Base-by-base conservation (phyloP, 2,329 filamentous ascomycete genomes). In the Pseudophaeomoniella oleicola region DNA sequence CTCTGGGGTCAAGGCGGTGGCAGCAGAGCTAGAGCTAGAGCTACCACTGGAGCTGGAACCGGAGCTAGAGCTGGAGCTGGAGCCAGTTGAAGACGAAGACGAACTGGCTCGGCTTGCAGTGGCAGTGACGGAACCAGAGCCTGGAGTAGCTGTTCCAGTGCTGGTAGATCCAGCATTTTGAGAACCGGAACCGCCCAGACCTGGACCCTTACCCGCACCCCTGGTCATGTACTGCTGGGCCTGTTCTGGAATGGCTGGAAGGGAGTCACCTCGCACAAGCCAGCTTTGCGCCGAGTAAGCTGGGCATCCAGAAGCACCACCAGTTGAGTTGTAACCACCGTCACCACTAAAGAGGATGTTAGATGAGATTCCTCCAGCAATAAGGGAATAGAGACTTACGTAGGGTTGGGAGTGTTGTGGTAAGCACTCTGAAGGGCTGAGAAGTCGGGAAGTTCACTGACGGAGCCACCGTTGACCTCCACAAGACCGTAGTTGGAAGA, bases 401-500 rank as follows among this genome's bases (percentile, higher is more conserved):
- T 42, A 32, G 73, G 72, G 50, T 63, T 59, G 35, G 59, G 50
- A 45, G 68, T 71, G 42, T 62, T 60, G 1, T 54, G 43, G 47
- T 71, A 65, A 19, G 68, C 67, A 6, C 49, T 49, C 59, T 69
- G 63, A 39, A 78, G 63, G 35, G 64, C 61, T 33, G 60, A 55
- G 59, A 78, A 93, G 51, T 88, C 82, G 30, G 58, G 43, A 19
- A 68, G 60, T 44, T 79, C 71, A 19, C 62, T 63, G 40, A 81
- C 69, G 17, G 58, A 59, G 53, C 58, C 50, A 44, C 68, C 71
- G 33, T 58, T 52, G 51, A 90, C 66, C 39, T 72, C 62, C 53
- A 87, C 85, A 40, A 93, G 78, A 45, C 87, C 88, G 59, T 77
- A 96, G 32, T 78, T 69, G 63, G 78, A 84, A 42, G 69, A 68